Conservation (phyloP, 192 early-diverging fungal genomes). For the Thoreauomyces humboldtii region DNA sequence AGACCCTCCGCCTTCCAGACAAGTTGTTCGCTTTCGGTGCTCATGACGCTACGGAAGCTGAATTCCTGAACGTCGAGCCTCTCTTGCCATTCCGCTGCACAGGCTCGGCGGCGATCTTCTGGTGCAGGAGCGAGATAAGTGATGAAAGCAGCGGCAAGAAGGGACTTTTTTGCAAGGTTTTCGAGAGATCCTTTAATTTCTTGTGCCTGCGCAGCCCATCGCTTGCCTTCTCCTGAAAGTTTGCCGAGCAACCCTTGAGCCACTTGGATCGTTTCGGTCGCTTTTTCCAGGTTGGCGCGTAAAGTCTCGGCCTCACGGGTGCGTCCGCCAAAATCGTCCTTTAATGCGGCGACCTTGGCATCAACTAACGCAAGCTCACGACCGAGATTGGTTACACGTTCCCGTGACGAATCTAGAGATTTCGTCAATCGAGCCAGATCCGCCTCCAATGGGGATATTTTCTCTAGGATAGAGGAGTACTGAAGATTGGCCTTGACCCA, state of each 20-base stretch:
- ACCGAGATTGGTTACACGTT: constrained; percentile 44
- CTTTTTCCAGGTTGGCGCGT: constrained; percentile 42
- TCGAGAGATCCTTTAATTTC: constrained; percentile 37
- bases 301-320: constrained; percentile 59
- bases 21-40: constrained; percentile 58
- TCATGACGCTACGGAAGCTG: constrained; percentile 42
- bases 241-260: constrained; percentile 56
- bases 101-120: constrained; percentile 43
- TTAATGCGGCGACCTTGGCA: constrained; percentile 44
- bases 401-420: constrained; percentile 45
- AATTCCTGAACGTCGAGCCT: constrained; percentile 33
- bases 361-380: constrained; percentile 51
- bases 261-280: constrained; percentile 40
- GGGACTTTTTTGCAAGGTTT: constrained; percentile 37
- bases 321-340: constrained; percentile 50
- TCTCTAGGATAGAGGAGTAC: constrained; percentile 55
- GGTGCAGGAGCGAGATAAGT: constrained; percentile 46
- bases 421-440: constrained; percentile 45
- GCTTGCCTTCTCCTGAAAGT: constrained; percentile 53
- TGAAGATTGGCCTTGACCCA: constrained; percentile 66
- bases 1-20: constrained; percentile 55
- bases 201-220: constrained; percentile 51
- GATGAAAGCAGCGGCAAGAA: constrained; percentile 50
- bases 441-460: constrained; percentile 50
- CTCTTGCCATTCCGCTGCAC: constrained; percentile 38